Conservation (phyloP, 805 yeast genomes). For the Ogataea nitratoaversa region DNA sequence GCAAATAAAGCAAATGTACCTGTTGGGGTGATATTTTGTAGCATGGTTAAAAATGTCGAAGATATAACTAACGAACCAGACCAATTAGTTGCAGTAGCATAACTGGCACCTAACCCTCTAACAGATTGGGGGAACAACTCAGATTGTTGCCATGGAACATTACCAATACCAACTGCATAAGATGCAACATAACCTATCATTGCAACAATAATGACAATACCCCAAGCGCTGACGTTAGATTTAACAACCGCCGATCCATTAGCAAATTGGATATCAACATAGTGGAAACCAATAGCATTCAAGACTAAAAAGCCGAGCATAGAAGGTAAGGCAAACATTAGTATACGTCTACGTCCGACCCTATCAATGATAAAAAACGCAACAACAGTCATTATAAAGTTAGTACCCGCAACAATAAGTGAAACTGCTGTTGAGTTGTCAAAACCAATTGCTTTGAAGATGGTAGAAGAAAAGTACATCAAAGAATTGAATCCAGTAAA, state of each 20-base stretch:
- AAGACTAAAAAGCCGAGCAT: constrained; percentile 74
- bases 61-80: constrained; percentile 51
- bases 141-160: constrained; percentile 57
- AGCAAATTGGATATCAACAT: constrained; percentile 34
- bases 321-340: constrained; percentile 77
- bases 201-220: constrained; percentile 71
- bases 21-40: constrained; percentile 47
- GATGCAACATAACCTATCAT: constrained; percentile 48
- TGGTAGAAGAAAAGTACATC: constrained; percentile 92
- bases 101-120: constrained; percentile 44
- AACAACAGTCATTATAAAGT: constrained; percentile 78
- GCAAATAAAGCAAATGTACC: constrained; percentile 76
- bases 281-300: constrained; percentile 87
- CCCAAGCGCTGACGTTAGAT: constrained; percentile 72
- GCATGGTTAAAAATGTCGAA: constrained; percentile 49
- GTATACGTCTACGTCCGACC: constrained; percentile 82
- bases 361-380: constrained; percentile 85
- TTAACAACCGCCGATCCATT: constrained; percentile 38
- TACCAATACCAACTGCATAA: constrained; percentile 53
- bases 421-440: constrained; percentile 91
- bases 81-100: constrained; percentile 39
- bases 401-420: constrained; percentile 88
- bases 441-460: constrained; percentile 89
- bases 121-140: constrained; percentile 54
- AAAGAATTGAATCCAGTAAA: constrained; percentile 95